Conservation (phyloP, 1,284 basidiomycete species). For the Schizophyllum amplum region DNA sequence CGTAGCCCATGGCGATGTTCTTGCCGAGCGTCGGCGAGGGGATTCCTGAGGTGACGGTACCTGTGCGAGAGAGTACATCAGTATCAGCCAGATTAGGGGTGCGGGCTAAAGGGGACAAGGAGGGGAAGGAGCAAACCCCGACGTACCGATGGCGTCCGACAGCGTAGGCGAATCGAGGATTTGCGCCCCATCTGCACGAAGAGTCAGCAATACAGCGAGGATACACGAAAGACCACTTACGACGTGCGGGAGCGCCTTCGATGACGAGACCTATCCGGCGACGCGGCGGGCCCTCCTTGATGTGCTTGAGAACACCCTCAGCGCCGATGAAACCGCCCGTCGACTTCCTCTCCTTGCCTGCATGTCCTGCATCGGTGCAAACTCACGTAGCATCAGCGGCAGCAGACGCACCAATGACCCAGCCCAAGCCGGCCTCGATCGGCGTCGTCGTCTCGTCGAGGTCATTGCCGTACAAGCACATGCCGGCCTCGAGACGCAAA, state of each 20-base stretch:
- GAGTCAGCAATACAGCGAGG: too few species aligned
- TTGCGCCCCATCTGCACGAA: constrained; percentile 65
- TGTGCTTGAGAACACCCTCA: constrained; percentile 68
- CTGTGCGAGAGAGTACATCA: constrained; percentile 28
- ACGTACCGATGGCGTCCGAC: too few species aligned
- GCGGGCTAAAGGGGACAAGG: too few species aligned
- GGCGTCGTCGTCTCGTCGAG: constrained; percentile 82
- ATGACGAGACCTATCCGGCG: constrained; percentile 82
- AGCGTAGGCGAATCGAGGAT: constrained; percentile 53
- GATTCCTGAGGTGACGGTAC: constrained; percentile 87
- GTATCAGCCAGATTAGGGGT: too few species aligned
- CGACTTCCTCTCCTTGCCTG: constrained; percentile 78
- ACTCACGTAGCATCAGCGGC: not conserved
- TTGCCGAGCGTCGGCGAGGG: constrained; percentile 86
- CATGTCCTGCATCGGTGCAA: not conserved
- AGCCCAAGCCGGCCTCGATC: constrained; percentile 85
- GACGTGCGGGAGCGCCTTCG: constrained; percentile 80
- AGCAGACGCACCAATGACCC: constrained; percentile 79
- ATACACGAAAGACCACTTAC: too few species aligned
- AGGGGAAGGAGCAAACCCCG: constrained; percentile 40
- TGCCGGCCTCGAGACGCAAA: constrained; percentile 91
- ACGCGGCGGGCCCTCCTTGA: constrained; percentile 74
- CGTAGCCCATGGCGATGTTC: constrained; percentile 97
- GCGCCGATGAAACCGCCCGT: constrained; percentile 78
- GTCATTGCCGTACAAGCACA: constrained; percentile 97